These are phyloP conservation scores for Aspergillus sclerotioniger DNA, from an alignment of 495 filamentous ascomycete species.

Conservation along the genomic window DNA sequence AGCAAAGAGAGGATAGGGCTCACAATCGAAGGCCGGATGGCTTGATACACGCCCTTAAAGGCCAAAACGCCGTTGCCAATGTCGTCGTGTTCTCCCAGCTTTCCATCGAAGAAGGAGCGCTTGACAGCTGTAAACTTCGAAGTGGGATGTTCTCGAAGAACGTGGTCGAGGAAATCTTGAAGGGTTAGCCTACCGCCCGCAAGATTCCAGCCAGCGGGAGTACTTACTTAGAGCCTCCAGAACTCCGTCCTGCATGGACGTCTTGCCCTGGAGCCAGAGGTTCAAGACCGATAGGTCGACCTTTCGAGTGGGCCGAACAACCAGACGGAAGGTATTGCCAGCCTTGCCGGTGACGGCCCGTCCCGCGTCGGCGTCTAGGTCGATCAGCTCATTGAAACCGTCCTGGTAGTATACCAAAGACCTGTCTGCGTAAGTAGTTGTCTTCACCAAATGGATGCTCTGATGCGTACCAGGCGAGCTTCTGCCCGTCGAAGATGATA, in stretches of 20 bases:
- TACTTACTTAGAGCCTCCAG: constrained; percentile 74
- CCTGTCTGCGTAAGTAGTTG: constrained; percentile 25
- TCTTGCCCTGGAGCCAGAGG: constrained; percentile 60
- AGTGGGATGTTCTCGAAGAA: constrained; percentile 73
- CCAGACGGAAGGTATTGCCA: constrained; percentile 53
- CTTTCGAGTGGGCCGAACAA: constrained; percentile 54
- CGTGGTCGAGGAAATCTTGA: constrained; percentile 79
- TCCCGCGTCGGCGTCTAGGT: constrained; percentile 63
- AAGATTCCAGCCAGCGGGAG: background rate
- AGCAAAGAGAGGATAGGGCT: constrained; percentile 16
- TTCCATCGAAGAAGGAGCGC: constrained; percentile 67
- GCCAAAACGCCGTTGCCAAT: constrained; percentile 65
- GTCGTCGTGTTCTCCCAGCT: constrained; percentile 30
- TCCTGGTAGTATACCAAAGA: constrained; percentile 33
- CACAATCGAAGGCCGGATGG: constrained; percentile 67
- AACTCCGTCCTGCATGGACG: constrained; percentile 58
- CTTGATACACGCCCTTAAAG: constrained; percentile 48
- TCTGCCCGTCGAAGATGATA: constrained; percentile 77
- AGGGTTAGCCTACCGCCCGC: constrained; percentile 18
- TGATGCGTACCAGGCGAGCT: constrained; percentile 68
- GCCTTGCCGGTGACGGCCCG: constrained; percentile 19
- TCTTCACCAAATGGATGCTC: background rate
- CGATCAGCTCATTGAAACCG: constrained; percentile 50
- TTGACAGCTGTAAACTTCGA: constrained; percentile 63
- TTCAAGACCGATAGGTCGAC: constrained; percentile 64